phyloP scores from a whole-genome alignment of 257 asterid species.

The Solanum chaucha region DNA sequence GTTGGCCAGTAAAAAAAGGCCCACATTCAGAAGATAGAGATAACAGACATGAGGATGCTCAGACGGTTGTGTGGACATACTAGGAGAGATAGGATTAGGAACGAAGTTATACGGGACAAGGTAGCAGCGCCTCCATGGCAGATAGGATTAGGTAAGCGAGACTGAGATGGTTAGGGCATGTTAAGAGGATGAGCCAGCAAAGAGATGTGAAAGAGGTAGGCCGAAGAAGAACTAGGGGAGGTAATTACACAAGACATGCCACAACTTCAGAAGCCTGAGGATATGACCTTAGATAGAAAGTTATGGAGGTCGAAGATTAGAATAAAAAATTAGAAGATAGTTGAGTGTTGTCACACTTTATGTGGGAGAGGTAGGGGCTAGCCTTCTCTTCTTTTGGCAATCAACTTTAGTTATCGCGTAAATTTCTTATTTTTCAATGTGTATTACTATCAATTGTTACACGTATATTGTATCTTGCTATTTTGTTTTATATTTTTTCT shows the following conservation, averaged over 20 bases:
- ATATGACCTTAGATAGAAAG: fast-evolving
- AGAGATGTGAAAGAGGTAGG: neutral
- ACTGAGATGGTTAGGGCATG: neutral
- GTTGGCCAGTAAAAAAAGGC: neutral
- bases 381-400: neutral
- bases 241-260: neutral
- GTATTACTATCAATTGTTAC: neutral
- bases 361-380: neutral
- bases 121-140: neutral
- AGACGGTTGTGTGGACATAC: neutral
- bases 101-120: neutral
- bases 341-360: neutral
- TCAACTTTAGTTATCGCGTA: neutral
- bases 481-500: neutral
- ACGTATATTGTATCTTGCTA: neutral
- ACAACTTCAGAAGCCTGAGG: neutral
- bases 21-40: neutral
- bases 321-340: neutral
- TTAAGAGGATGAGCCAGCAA: neutral
- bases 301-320: no score
- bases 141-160: neutral
- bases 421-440: neutral
- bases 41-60: neutral
- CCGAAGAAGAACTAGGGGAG: neutral
- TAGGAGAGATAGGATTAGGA: neutral